Evolutionary conservation across 768 basidiomycete species (phyloP).

Genomic region (Russula emetica): DNA sequence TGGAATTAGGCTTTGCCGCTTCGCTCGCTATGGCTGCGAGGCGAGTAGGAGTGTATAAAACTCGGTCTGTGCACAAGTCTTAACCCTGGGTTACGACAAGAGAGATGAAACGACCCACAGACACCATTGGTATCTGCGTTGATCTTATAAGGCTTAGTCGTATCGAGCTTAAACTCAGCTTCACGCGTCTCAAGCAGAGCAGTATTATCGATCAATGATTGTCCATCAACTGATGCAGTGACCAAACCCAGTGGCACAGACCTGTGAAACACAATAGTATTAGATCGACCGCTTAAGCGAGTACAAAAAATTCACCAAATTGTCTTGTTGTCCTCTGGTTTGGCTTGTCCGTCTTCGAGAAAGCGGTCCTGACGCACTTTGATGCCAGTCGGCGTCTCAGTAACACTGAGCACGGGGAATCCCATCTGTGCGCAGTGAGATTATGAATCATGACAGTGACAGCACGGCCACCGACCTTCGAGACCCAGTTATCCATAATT

Average conservation of each 20-base stretch:
- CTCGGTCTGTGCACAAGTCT: slow-evolving; percentile 55
- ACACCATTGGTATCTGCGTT: slow-evolving; percentile 88
- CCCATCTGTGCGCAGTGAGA: slow-evolving; percentile 47
- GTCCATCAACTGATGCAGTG: slow-evolving; percentile 56
- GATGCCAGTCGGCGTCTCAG: slow-evolving; percentile 68
- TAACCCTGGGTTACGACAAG: neutral
- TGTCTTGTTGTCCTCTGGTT: slow-evolving; percentile 80
- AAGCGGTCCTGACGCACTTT: slow-evolving; percentile 87
- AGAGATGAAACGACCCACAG: slow-evolving; percentile 49
- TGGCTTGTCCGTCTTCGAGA: slow-evolving; percentile 75
- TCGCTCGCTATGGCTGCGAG: slow-evolving; percentile 74
- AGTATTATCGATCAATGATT: slow-evolving; percentile 53
- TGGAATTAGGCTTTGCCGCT: slow-evolving; percentile 58
- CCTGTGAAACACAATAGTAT: slow-evolving; percentile 41
- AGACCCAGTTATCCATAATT: slow-evolving; percentile 91
- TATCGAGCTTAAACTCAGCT: slow-evolving; percentile 65
- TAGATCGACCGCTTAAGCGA: neutral
- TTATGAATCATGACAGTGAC: neutral
- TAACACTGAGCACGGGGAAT: slow-evolving; percentile 86
- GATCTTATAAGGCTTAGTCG: slow-evolving; percentile 76
- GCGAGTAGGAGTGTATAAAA: slow-evolving; percentile 78
- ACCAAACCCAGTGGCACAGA: slow-evolving; percentile 74
- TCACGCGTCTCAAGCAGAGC: slow-evolving; percentile 67
- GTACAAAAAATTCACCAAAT: slow-evolving; percentile 53
- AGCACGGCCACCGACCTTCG: slow-evolving; percentile 46